A percentile compares a stretch with the other conserved stretches of the same genome.
These are phyloP conservation scores for Polytolypa hystricis DNA, from an alignment of 2,329 filamentous ascomycete genomes.

Conservation along the genomic window DNA sequence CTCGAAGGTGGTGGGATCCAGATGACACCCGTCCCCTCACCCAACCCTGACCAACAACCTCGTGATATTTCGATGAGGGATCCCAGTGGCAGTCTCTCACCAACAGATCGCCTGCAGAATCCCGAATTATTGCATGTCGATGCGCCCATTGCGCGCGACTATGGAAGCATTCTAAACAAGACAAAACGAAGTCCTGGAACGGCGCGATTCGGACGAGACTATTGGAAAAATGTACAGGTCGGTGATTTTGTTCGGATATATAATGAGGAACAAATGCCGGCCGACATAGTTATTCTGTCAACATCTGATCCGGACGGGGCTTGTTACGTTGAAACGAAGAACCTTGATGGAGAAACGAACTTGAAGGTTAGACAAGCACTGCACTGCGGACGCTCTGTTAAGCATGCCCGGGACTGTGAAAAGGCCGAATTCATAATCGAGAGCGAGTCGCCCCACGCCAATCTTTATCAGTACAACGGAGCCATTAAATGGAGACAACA, in stretches of 20 bases:
- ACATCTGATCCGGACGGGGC: constrained; percentile 90
- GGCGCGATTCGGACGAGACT: constrained; percentile 81
- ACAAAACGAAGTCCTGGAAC: constrained; percentile 53
- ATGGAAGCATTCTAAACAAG: constrained; percentile 64
- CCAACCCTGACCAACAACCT: constrained; percentile 34
- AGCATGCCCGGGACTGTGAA: constrained; percentile 87
- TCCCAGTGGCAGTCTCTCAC: background rate
- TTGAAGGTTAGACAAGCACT: constrained; percentile 88
- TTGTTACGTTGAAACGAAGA: constrained; percentile 97
- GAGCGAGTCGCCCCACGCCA: constrained; percentile 82
- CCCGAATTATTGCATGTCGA: background rate
- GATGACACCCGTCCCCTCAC: constrained; percentile 90
- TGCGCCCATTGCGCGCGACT: constrained; percentile 29
- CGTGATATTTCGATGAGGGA: too few relatives aligned
- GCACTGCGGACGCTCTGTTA: constrained; percentile 69
- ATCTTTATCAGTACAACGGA: constrained; percentile 89
- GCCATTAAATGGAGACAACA: constrained; percentile 77
- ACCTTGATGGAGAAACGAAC: constrained; percentile 94
- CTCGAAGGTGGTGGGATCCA: constrained; percentile 60
- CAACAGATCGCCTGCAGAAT: background rate
- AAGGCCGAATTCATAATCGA: constrained; percentile 76
- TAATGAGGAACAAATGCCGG: constrained; percentile 89
- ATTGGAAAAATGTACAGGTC: constrained; percentile 90
- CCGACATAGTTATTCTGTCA: constrained; percentile 82
- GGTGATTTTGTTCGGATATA: constrained; percentile 95